phyloP scores from a whole-genome alignment of 306 rosid genomes.

The Dicorynia guianensis region DNA sequence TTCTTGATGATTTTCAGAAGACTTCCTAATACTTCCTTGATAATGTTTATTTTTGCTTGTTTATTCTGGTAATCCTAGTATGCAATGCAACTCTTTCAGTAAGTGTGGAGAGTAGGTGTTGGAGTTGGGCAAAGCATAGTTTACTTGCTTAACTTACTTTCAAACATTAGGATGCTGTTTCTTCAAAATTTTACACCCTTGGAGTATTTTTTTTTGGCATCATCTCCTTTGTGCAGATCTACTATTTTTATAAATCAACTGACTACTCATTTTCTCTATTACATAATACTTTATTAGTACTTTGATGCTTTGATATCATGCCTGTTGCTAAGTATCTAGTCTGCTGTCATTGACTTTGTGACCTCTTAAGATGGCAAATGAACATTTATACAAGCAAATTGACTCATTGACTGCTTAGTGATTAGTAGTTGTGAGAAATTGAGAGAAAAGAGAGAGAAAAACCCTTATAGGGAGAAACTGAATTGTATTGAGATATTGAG shows the following conservation, averaged over 20 bases:
- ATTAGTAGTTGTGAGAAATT: no score
- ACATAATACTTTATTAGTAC: background rate
- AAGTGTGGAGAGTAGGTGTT: conserved; percentile 15
- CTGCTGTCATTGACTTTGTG: conserved; percentile 6
- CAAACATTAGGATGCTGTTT: conserved; percentile 4
- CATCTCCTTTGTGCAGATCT: background rate
- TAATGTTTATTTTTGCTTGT: background rate
- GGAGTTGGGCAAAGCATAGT: conserved; percentile 16
- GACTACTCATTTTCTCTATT: conserved; percentile 1
- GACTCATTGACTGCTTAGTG: conserved; percentile 17
- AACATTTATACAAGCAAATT: background rate
- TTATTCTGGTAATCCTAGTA: background rate
- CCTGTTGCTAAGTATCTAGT: background rate
- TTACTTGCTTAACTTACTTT: background rate
- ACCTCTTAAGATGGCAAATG: background rate
- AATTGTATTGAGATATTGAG: no score
- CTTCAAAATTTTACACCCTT: conserved; percentile 14
- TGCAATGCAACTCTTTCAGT: conserved; percentile 15
- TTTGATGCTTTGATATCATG: background rate
- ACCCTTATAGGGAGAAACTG: no score
- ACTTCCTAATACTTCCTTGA: background rate
- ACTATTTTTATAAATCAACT: background rate
- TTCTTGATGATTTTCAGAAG: conserved; percentile 2
- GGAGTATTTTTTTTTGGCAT: conserved; percentile 1
- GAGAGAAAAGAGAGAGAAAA: no score